Percentiles rank a stretch among this genome's conserved stretches.
Evolutionary conservation across 805 yeast species (phyloP).

Genomic region (Barnettozyma pratensis): DNA sequence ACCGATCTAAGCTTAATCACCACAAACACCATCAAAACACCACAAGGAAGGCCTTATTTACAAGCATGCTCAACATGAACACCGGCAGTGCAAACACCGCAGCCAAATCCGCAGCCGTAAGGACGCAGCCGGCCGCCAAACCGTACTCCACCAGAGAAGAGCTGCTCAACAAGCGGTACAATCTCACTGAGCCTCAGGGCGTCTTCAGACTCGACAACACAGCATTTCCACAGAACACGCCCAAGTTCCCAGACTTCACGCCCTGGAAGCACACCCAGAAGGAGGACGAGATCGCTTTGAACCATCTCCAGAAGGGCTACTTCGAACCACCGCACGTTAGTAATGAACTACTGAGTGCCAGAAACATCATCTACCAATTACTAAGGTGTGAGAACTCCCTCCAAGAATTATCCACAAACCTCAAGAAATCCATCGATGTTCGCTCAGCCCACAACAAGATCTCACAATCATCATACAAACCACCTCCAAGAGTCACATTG

Average conservation of each 20-base stretch:
- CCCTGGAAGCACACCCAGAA: conserved; percentile 61
- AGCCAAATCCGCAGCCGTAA: neutral
- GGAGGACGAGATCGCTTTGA: conserved; percentile 51
- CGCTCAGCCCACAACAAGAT: conserved; percentile 42
- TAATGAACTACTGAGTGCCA: conserved; percentile 67
- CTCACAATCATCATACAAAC: conserved; percentile 52
- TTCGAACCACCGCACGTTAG: conserved; percentile 56
- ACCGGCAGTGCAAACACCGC: neutral
- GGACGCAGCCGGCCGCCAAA: neutral
- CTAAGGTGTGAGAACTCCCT: conserved; percentile 29
- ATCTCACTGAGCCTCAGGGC: conserved; percentile 28
- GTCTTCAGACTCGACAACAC: conserved; percentile 29
- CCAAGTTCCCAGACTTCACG: conserved; percentile 58
- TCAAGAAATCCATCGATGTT: conserved; percentile 43
- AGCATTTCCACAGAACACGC: conserved; percentile 8
- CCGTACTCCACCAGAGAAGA: conserved; percentile 20
- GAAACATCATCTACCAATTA: conserved; percentile 42
- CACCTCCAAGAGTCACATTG: conserved; percentile 86
- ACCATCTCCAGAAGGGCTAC: conserved; percentile 64
- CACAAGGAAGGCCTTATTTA: too few relatives aligned
- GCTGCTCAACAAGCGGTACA: conserved; percentile 26
- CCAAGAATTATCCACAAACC: conserved; percentile 43
- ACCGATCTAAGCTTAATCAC: too few relatives aligned
- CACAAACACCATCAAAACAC: too few relatives aligned
- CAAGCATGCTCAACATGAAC: neutral